Percentiles rank a stretch among this genome's conserved stretches.
Evolutionary conservation across 345 rosid genomes (phyloP).

Genomic region (Hibiscus trionum): DNA sequence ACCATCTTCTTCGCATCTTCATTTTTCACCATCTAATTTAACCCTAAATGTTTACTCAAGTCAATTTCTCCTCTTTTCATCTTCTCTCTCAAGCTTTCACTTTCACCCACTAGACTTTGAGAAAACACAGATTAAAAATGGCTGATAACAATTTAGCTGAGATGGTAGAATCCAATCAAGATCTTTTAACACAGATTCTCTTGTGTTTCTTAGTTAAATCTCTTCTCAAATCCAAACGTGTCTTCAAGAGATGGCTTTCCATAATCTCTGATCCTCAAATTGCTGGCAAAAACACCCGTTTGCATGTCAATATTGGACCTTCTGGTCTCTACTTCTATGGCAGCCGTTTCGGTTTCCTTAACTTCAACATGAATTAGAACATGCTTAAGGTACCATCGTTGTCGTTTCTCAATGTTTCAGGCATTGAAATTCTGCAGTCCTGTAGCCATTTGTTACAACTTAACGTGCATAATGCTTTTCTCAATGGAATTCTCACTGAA

Average conservation of each 20-base stretch:
- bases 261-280: background rate
- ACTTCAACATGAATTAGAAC: background rate
- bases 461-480: too few relatives aligned
- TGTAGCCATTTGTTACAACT: too few relatives aligned
- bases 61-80: background rate
- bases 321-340: conserved; percentile 7
- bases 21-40: too few relatives aligned
- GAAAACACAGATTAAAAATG: background rate
- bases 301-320: conserved; percentile 2
- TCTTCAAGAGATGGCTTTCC: background rate
- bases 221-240: background rate
- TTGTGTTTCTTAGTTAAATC: background rate
- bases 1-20: too few relatives aligned
- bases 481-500: too few relatives aligned
- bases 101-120: background rate
- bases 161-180: background rate
- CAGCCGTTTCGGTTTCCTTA: background rate
- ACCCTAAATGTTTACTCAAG: background rate
- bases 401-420: background rate
- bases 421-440: conserved; percentile 6
- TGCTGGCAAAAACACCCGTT: background rate
- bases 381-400: conserved; percentile 2
- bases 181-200: background rate
- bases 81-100: background rate
- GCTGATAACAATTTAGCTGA: background rate